Evolutionary conservation across 1,284 basidiomycete species (phyloP).

Genomic region (Tylopilus microsporus): DNA sequence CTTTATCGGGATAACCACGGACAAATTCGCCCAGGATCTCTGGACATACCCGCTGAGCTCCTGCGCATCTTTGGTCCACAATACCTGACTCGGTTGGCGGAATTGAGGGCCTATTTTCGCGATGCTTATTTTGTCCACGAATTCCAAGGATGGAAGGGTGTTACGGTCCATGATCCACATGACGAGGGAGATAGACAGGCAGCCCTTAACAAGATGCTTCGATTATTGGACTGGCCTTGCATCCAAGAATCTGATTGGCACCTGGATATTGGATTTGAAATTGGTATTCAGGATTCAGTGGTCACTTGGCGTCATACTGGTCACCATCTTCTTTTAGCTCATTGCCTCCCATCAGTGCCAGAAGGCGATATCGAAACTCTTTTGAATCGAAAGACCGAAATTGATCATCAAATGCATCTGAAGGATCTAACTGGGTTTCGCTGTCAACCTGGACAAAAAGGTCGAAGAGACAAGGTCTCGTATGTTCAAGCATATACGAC

Average conservation of each 20-base stretch:
- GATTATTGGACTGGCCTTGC: too few species aligned
- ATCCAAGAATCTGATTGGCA: background rate
- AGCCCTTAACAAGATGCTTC: background rate
- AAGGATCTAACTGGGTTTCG: slow-evolving; percentile 8
- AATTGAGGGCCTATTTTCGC: too few species aligned
- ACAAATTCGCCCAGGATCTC: too few species aligned
- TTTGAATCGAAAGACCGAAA: too few species aligned
- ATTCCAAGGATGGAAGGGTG: background rate
- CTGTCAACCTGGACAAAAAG: background rate
- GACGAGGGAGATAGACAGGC: background rate
- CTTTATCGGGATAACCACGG: too few species aligned
- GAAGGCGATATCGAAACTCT: too few species aligned
- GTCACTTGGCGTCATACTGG: background rate
- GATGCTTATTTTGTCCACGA: too few species aligned
- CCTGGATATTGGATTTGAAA: background rate
- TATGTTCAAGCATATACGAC: slow-evolving; percentile 19
- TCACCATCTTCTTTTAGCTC: background rate
- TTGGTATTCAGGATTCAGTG: background rate
- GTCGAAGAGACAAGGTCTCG: background rate
- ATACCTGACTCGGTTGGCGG: too few species aligned
- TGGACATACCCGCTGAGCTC: too few species aligned
- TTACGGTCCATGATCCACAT: background rate
- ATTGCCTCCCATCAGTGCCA: too few species aligned
- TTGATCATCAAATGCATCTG: too few species aligned
- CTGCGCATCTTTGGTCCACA: too few species aligned